Percentiles rank a stretch among this genome's conserved stretches.
Conservation (phyloP, 1,284 basidiomycete genomes). For the Cutaneotrichosporon sp. region DNA sequence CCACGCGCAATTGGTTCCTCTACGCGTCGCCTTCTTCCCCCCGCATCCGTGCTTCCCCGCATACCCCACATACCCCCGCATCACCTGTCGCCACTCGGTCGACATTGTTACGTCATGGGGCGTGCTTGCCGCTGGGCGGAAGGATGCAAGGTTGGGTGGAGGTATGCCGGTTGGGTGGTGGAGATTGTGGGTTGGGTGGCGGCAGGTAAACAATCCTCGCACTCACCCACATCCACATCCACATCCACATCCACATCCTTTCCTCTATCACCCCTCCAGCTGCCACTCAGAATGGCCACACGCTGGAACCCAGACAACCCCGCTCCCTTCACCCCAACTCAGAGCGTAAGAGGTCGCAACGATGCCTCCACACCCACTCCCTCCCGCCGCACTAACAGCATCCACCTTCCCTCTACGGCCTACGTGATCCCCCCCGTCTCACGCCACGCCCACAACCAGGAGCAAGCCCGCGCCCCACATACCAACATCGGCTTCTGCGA, state of each 20-base stretch:
- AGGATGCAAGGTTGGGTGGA: too few relatives aligned
- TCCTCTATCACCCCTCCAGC: too few relatives aligned
- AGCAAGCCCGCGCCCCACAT: neutral
- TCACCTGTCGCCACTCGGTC: too few relatives aligned
- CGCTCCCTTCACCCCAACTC: constrained; percentile 3
- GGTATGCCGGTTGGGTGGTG: too few relatives aligned
- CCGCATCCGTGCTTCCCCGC: neutral
- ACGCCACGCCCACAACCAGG: neutral
- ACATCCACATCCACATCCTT: neutral
- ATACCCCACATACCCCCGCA: constrained; percentile 2
- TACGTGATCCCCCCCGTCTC: constrained; percentile 9
- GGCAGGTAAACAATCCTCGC: neutral
- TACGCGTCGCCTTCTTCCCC: neutral
- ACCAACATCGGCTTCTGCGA: constrained; percentile 17
- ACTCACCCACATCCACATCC: too few relatives aligned
- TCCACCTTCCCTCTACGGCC: constrained; percentile 22
- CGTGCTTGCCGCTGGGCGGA: neutral
- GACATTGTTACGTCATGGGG: neutral
- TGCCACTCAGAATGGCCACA: neutral
- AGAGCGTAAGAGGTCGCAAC: neutral
- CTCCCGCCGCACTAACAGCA: constrained; percentile 12
- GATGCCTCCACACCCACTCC: constrained; percentile 20
- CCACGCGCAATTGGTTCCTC: neutral
- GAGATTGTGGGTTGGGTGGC: neutral
- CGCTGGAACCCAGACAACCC: constrained; percentile 26